Percentiles rank a stretch among this genome's conserved stretches.
Evolutionary conservation across 2,329 filamentous ascomycete genomes (phyloP).

Genomic region (Paecilomyces sp.): DNA sequence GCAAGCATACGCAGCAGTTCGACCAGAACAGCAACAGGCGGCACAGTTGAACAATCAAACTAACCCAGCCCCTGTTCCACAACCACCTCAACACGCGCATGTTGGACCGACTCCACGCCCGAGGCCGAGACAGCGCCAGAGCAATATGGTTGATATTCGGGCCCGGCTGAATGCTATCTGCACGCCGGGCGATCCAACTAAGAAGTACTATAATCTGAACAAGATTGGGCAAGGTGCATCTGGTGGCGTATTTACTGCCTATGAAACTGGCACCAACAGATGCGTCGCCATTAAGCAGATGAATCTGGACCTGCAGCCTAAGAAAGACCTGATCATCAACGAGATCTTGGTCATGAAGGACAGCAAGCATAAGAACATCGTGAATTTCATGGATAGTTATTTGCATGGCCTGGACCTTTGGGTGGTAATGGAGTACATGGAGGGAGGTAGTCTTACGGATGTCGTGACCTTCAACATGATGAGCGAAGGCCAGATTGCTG

Average conservation of each 20-base stretch:
- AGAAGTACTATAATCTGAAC: conserved; percentile 76
- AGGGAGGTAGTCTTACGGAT: conserved; percentile 93
- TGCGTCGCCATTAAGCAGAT: conserved; percentile 99
- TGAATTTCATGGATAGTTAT: conserved; percentile 98
- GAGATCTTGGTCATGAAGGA: conserved; percentile 99
- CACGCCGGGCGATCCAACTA: conserved; percentile 78
- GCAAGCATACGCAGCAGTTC: not conserved
- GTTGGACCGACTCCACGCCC: conserved; percentile 58
- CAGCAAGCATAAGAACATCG: conserved; percentile 95
- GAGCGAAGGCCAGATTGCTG: conserved; percentile 94
- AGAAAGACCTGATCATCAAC: conserved; percentile 98
- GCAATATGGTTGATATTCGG: conserved; percentile 73
- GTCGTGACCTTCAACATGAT: conserved; percentile 99
- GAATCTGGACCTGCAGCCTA: conserved; percentile 96
- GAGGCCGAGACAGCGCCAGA: conserved; percentile 71
- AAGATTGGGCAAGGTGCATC: conserved; percentile 98
- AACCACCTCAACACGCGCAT: conserved; percentile 23
- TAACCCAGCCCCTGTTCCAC: conserved; percentile 30
- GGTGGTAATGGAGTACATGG: conserved; percentile 99
- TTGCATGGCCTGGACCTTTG: conserved; percentile 83
- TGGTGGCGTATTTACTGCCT: conserved; percentile 88
- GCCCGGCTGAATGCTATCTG: conserved; percentile 82
- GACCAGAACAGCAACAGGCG: conserved; percentile 15
- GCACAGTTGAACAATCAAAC: conserved; percentile 34
- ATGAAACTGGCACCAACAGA: conserved; percentile 74